Conservation (phyloP, 208 protist species). For the Naegleria lovaniensis region DNA sequence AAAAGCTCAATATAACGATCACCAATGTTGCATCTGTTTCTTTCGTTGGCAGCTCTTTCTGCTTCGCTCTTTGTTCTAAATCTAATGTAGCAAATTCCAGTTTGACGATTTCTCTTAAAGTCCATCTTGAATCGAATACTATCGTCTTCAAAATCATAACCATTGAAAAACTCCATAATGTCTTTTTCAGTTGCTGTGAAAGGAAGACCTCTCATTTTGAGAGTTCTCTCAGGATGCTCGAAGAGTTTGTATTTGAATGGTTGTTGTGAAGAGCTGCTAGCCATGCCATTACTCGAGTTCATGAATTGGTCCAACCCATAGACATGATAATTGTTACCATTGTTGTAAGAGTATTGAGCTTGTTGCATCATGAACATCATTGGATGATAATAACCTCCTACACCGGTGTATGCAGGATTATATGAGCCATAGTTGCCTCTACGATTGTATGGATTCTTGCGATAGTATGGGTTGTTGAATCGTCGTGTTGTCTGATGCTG, state of each 20-base stretch:
- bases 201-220: not conserved
- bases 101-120: not conserved
- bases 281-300: too few species aligned
- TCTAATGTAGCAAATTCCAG: not conserved
- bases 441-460: too few species aligned
- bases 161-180: not conserved
- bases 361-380: too few species aligned
- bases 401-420: too few species aligned
- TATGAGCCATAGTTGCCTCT: too few species aligned
- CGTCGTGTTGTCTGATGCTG: not conserved
- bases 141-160: slow-evolving; percentile 6
- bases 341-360: too few species aligned
- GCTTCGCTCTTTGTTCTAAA: not conserved
- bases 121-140: not conserved
- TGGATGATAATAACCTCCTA: too few species aligned
- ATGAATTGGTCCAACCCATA: too few species aligned
- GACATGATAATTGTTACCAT: too few species aligned
- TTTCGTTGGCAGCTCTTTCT: slow-evolving; percentile 12
- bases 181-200: not conserved
- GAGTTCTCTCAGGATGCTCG: not conserved
- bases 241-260: slow-evolving; percentile 6
- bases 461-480: not conserved
- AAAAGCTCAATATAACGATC: slow-evolving; percentile 16
- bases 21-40: slow-evolving; percentile 14
- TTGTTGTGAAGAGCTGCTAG: not conserved